Percentiles rank a stretch among this genome's conserved stretches.
Conservation (phyloP, 2,329 filamentous ascomycete species). For the Metarhizium guizhouense region DNA sequence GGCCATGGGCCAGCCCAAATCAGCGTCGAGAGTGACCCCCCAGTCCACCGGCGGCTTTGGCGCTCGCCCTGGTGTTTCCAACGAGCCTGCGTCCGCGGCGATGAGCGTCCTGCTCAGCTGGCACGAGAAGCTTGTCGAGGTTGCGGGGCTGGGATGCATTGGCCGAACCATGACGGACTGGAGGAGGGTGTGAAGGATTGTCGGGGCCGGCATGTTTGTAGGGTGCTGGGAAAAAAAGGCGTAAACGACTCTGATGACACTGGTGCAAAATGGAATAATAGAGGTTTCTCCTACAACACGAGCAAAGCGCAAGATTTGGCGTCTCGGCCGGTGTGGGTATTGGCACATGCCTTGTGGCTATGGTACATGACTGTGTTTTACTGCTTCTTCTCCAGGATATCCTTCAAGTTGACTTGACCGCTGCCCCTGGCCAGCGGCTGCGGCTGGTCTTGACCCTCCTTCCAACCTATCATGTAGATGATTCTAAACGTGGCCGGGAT, state of each 20-base stretch:
- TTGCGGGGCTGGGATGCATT: constrained; percentile 85
- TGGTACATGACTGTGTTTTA: not conserved
- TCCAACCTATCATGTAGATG: constrained; percentile 99
- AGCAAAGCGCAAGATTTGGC: not conserved
- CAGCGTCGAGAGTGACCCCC: constrained; percentile 43
- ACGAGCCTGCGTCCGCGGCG: constrained; percentile 67
- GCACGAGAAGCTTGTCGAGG: constrained; percentile 97
- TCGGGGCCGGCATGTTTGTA: not conserved
- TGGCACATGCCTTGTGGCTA: not conserved
- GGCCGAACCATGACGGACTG: constrained; percentile 94
- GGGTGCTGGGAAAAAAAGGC: not conserved
- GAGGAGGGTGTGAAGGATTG: constrained; percentile 52
- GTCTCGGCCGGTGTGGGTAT: no score
- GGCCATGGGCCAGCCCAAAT: constrained; percentile 39
- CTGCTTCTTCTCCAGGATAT: constrained; percentile 51
- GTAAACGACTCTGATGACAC: not conserved
- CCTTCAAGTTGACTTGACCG: constrained; percentile 80
- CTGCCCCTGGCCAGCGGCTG: constrained; percentile 76
- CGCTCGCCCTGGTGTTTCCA: constrained; percentile 40
- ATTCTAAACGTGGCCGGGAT: constrained; percentile 88
- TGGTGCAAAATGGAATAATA: not conserved
- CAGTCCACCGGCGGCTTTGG: constrained; percentile 71
- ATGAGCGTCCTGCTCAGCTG: constrained; percentile 98
- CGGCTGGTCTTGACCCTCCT: constrained; percentile 68
- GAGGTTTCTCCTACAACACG: not conserved